A percentile compares a stretch with the other conserved stretches of the same genome.
These are phyloP conservation scores for Nicotiana knightiana DNA, from an alignment of 257 asterid species.

Conservation along the genomic window DNA sequence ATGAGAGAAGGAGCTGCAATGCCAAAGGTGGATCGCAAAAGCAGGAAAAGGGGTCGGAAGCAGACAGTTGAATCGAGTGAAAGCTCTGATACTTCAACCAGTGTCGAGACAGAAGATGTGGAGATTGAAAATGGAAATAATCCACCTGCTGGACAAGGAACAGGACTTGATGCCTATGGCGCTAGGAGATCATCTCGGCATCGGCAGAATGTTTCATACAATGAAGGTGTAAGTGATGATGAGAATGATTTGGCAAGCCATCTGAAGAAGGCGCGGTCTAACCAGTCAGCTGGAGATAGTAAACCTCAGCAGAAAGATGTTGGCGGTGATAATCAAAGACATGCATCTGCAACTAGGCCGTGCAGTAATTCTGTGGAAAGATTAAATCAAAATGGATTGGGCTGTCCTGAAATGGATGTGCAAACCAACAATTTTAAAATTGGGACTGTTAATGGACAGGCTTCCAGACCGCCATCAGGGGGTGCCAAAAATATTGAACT, in stretches of 20 bases:
- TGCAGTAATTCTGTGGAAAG: constrained; percentile 14
- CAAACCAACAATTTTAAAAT: constrained; percentile 13
- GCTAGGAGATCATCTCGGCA: constrained; percentile 58
- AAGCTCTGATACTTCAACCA: constrained; percentile 44
- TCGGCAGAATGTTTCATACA: constrained; percentile 49
- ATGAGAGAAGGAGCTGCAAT: constrained; percentile 12
- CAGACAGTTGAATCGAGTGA: constrained; percentile 40
- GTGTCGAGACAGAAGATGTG: constrained; percentile 36
- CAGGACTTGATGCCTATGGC: constrained; percentile 26
- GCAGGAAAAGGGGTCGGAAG: constrained; percentile 46
- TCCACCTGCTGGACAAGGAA: constrained; percentile 20
- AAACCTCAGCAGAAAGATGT: constrained; percentile 16
- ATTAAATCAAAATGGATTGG: constrained; percentile 19
- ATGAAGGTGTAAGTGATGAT: constrained; percentile 44
- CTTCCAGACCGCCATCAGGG: constrained; percentile 3
- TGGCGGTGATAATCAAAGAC: constrained; percentile 14
- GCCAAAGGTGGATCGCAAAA: constrained; percentile 28
- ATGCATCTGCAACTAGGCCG: constrained; percentile 16
- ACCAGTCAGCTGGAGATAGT: constrained; percentile 22
- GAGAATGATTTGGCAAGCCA: constrained; percentile 26
- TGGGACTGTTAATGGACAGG: constrained; percentile 17
- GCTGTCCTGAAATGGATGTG: constrained; percentile 19
- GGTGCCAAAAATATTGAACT: constrained; percentile 29
- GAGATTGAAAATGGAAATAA: constrained; percentile 16
- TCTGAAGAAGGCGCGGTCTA: constrained; percentile 28